A percentile compares a stretch with the other conserved stretches of the same genome.
Conservation (phyloP, 1,139 yeast species). For the Kodamaea fungicola region DNA sequence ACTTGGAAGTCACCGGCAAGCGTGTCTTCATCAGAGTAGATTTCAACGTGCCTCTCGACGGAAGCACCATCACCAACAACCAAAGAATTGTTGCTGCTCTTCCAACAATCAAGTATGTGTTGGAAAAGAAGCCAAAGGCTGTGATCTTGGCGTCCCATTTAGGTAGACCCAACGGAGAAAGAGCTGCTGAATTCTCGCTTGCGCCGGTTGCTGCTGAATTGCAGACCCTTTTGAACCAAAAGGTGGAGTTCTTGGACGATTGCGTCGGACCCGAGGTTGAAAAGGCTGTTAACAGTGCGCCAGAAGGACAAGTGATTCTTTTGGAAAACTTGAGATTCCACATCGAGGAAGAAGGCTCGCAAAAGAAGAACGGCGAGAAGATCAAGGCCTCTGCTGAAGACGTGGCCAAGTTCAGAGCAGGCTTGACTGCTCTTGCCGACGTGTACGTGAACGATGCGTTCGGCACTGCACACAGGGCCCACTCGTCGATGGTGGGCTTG, state of each 20-base stretch:
- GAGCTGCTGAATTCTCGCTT: conserved; percentile 76
- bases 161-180: conserved; percentile 97
- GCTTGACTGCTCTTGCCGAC: conserved; percentile 86
- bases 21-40: conserved; percentile 96
- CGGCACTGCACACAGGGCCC: conserved; percentile 99
- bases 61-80: conserved; percentile 93
- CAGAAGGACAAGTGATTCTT: conserved; percentile 70
- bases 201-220: conserved; percentile 90
- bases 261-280: conserved; percentile 88
- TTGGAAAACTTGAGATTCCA: conserved; percentile 97
- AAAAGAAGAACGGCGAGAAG: conserved; percentile 82
- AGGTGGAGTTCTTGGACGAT: conserved; percentile 78
- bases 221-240: conserved; percentile 59
- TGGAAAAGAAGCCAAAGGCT: conserved; percentile 85
- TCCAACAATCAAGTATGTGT: conserved; percentile 92
- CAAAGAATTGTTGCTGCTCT: conserved; percentile 98
- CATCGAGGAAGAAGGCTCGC: conserved; percentile 91
- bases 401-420: conserved; percentile 80
- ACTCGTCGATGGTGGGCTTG: conserved; percentile 96
- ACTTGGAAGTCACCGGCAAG: conserved; percentile 79
- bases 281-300: conserved; percentile 64
- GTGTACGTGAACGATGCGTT: conserved; percentile 96
- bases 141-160: conserved; percentile 90
- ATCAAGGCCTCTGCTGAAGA: conserved; percentile 82
- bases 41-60: conserved; percentile 97